Evolutionary conservation across 2,329 filamentous ascomycete genomes (phyloP), one percentile per base, ranked within the genome.

Genomic region (Epichloe brachyelytri): DNA sequence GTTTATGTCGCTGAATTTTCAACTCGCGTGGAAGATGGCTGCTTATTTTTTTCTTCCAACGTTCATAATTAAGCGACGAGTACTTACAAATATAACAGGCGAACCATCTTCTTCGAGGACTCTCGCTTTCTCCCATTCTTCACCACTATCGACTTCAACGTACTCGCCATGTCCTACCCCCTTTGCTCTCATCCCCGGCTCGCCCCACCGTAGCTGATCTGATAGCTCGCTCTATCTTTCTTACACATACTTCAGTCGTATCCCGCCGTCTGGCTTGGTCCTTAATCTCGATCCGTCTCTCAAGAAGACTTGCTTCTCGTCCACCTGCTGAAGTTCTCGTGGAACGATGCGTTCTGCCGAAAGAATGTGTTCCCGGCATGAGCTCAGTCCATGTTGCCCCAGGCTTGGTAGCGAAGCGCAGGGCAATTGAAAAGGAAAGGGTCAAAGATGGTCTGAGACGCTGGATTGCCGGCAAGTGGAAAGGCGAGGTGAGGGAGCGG

Each of bases 371-470:
- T 14, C 72, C 74, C 5, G 72, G 72, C 26, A 62, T 68, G 57
- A 55, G 57, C 51, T 62, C 57, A 50, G 67, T 64, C 54, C 62
- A 63, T 49, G 70, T 85, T 1, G 77, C 80, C 0, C 82, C 82
- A 0, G 75, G 71, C 0, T 67, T 86, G 36, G 76, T 85, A n/a
- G 80, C 79, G 30, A 73, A 74, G 56, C 78, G 78, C 59, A 71
- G 78, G 51, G 76, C 75, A 12, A 72, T 87, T 15, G 83, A 87
- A 67, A 76, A 76, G 57, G 82, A 86, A 67, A 72, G 73, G 53
- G 71, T 87, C 43, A 86, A 86, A 62, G 83, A 87, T 59, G 74
- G 74, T 15, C 64, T 88, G 54, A 68, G 82, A 38, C 72, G 74
- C 12, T 86, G 82, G 80, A 73, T 87, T 2, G 82, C 76, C 33